Evolutionary conservation across 2,329 filamentous ascomycete species (phyloP), one percentile per base, ranked within the genome.

Genomic region (Diaporthe destruens): DNA sequence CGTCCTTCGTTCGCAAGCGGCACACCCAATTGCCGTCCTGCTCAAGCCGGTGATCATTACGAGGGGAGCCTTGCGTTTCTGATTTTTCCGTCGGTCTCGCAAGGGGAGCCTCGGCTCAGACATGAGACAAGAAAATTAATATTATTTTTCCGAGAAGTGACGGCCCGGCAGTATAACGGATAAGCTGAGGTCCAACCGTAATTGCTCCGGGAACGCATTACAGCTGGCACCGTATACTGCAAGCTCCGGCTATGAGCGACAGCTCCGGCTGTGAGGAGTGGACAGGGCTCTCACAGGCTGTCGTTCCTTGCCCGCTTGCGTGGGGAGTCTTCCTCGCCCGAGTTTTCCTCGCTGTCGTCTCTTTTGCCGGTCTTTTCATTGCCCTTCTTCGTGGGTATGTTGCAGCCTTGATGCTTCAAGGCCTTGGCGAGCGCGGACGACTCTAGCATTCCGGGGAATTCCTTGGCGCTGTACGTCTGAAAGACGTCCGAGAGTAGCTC

Each of bases 321-420:
- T 3, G 83, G 82, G 2, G 85, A 84, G 3, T 84, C 85, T 23
- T 85, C 85, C 2, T 84, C 84, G 4, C 84, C 84, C 18, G 84
- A 84, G 51, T 83, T 84, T n/a, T 85, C 84, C 14, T 84, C 83
- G 18, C 80, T 81, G 32, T 75, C 77, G 66, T 81, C 82, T 65
- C 47, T 74, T 74, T 71, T 80, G 80, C 72, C 78, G 74, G 83
- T 84, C 81, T 89, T 91, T 73, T 94, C 92, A 76, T 94, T 95
- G 18, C 94, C 94, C 80, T 96, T 96, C 84, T 96, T 96, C 75
- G 96, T 93, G 47, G 93, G 93, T 74, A 96, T 95, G 65, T 94
- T 90, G 78, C 94, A 94, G 5, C 94, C 94, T 82, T 96, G 94
- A 77, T 93, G 87, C 80, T 94, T 94, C 72, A 96, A 84, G 42